Base-by-base conservation (phyloP, 1,284 basidiomycete species). In the Trichosporon inkin region DNA sequence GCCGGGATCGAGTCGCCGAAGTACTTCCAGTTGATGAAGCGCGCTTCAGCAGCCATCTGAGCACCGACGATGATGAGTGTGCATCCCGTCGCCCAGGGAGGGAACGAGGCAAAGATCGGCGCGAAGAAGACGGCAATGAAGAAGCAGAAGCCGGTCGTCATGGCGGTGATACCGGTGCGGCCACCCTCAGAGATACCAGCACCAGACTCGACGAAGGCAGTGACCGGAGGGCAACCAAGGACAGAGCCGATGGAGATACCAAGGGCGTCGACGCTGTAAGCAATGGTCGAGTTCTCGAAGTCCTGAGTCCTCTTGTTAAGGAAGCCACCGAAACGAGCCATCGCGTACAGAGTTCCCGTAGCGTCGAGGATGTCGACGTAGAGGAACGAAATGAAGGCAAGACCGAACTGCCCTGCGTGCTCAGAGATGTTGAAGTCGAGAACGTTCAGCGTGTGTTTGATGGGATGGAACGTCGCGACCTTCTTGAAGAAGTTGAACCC, bases 241-340 rank as follows among this genome's bases (percentile, higher is more conserved):
- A 93, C 61, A 64, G 78, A 68, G 53, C 73, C 71, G 10, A 67
- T 61, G 10, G 71, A 58, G 62, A 73, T 72, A 55, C 71, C 72
- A 24, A 64, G 62, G 0, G 71, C 71, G 61, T 75, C 72, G 60
- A 90, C 83, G 67, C 88, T 89, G 79, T 91, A 93, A 6, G 90
- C 91, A 57, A 89, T 81, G 6, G 88, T 91, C 20, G 87, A 89
- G 64, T 86, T 85, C 78, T 94, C 91, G 71, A 94, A 94, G 77
- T 94, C 91, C 62, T 90, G 81, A 16, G 90, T 92, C 14, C 88
- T 83, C 1, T 87, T 88, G 73, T 93, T 87, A 59, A 89, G 88
- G 11, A 94, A 83, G 20, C 89, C 89, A n/a, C 91, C 90, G 67
- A 92, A 92, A 71, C 89, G 90, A 55, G 90, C 88, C 91, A 94